phyloP scores from a whole-genome alignment of 2,329 filamentous ascomycete species.

The Phaeophleospora eucalypticola region DNA sequence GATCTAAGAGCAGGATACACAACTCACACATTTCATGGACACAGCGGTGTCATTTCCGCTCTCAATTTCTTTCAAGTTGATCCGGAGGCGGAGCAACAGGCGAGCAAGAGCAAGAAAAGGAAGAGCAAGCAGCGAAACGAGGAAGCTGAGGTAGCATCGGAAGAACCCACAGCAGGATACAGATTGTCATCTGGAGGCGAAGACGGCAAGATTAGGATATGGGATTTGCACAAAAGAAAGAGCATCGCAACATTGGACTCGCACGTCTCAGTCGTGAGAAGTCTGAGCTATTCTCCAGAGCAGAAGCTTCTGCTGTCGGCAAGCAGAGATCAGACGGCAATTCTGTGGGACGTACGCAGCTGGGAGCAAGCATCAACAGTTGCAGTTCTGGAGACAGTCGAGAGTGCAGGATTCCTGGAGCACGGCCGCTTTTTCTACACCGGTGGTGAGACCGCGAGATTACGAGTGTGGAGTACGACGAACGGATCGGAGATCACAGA shows the following conservation, averaged over 20 bases:
- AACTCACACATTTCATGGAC: constrained; percentile 92
- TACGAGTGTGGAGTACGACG: constrained; percentile 79
- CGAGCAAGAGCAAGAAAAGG: constrained; percentile 36
- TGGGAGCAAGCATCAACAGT: constrained; percentile 82
- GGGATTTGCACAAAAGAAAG: constrained; percentile 82
- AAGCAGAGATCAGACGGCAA: constrained; percentile 88
- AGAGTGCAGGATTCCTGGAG: constrained; percentile 74
- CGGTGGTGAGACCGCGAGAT: constrained; percentile 74
- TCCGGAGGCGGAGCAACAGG: constrained; percentile 15
- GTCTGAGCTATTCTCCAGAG: constrained; percentile 71
- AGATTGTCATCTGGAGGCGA: constrained; percentile 87
- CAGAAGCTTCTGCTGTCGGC: constrained; percentile 76
- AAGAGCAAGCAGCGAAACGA: constrained; percentile 46
- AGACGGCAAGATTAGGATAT: constrained; percentile 86
- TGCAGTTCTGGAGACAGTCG: constrained; percentile 79
- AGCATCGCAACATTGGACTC: constrained; percentile 77
- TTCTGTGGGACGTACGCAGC: constrained; percentile 80
- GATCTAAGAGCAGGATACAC: constrained; percentile 85
- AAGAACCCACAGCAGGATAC: constrained; percentile 58
- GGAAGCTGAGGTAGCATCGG: constrained; percentile 44
- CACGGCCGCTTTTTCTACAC: constrained; percentile 72
- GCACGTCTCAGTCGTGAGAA: constrained; percentile 91
- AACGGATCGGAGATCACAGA: constrained; percentile 74
- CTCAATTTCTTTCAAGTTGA: constrained; percentile 77
- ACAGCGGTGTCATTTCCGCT: constrained; percentile 85